phyloP scores from a whole-genome alignment of 805 yeast genomes.

The Nakazawaea molendinolei region DNA sequence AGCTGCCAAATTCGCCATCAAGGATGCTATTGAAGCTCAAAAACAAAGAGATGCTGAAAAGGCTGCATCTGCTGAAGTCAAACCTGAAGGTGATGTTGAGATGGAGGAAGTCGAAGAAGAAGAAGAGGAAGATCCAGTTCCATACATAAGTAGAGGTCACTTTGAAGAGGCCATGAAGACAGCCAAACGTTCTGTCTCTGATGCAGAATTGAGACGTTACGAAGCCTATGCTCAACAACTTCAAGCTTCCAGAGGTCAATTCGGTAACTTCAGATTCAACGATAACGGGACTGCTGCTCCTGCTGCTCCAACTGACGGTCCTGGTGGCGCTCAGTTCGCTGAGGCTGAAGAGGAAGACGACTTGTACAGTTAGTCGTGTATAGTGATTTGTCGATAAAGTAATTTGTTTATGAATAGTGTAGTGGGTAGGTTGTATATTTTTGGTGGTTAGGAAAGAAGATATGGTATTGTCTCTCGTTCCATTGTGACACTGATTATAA shows the following conservation, averaged over 20 bases:
- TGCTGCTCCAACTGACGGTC: conserved; percentile 25
- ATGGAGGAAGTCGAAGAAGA: conserved; percentile 59
- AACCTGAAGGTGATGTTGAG: conserved; percentile 31
- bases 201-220: conserved; percentile 95
- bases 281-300: conserved; percentile 31
- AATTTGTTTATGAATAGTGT: too few species aligned
- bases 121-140: conserved; percentile 89
- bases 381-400: not conserved
- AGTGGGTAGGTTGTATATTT: too few species aligned
- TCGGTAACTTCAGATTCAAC: conserved; percentile 81
- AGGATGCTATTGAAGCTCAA: conserved; percentile 92
- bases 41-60: conserved; percentile 41
- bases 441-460: too few species aligned
- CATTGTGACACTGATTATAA: too few species aligned
- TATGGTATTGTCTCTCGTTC: too few species aligned
- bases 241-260: conserved; percentile 93
- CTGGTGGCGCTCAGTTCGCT: conserved; percentile 40
- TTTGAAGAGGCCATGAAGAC: conserved; percentile 99
- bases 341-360: conserved; percentile 42
- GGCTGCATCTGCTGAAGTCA: conserved; percentile 24
- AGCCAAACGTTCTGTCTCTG: conserved; percentile 95
- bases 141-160: conserved; percentile 87
- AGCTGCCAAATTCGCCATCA: conserved; percentile 97
- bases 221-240: conserved; percentile 97
- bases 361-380: conserved; percentile 28